Percentiles rank a stretch among this genome's conserved stretches.
Conservation (phyloP, 1,139 yeast genomes). For the Scheffersomyces insectosa region DNA sequence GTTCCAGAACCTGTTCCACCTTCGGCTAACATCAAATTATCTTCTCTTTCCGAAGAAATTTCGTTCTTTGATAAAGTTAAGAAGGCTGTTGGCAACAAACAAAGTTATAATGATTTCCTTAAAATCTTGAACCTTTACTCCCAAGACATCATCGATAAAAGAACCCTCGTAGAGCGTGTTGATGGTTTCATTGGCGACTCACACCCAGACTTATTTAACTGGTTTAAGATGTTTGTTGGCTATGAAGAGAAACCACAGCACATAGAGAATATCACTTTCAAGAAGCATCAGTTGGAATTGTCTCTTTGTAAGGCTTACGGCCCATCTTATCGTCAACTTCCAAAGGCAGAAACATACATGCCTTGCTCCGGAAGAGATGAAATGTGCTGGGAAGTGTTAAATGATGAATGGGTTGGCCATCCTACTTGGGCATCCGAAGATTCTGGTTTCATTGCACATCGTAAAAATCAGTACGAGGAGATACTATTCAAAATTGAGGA, state of each 20-base stretch:
- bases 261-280: slow-evolving; percentile 85
- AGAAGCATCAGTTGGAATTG: slow-evolving; percentile 86
- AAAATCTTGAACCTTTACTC: slow-evolving; percentile 84
- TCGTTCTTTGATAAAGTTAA: slow-evolving; percentile 90
- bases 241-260: slow-evolving; percentile 74
- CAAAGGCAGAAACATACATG: slow-evolving; percentile 93
- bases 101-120: slow-evolving; percentile 85
- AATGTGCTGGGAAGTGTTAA: slow-evolving; percentile 98
- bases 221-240: slow-evolving; percentile 93
- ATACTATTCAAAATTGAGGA: slow-evolving; percentile 93
- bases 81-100: slow-evolving; percentile 86
- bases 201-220: slow-evolving; percentile 74
- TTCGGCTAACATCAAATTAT: slow-evolving; percentile 48
- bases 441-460: slow-evolving; percentile 95
- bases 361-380: slow-evolving; percentile 98
- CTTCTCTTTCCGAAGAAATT: slow-evolving; percentile 78
- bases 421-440: slow-evolving; percentile 99
- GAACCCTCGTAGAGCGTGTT: slow-evolving; percentile 78
- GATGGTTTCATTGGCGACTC: slow-evolving; percentile 80
- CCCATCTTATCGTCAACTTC: slow-evolving; percentile 89
- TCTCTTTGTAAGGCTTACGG: slow-evolving; percentile 87
- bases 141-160: slow-evolving; percentile 85
- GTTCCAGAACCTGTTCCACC: slow-evolving; percentile 86
- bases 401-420: slow-evolving; percentile 99
- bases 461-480: slow-evolving; percentile 97